A percentile compares a stretch with the other conserved stretches of the same genome.
phyloP scores from a whole-genome alignment of 2,329 filamentous ascomycete species.

The Chalara sp. region DNA sequence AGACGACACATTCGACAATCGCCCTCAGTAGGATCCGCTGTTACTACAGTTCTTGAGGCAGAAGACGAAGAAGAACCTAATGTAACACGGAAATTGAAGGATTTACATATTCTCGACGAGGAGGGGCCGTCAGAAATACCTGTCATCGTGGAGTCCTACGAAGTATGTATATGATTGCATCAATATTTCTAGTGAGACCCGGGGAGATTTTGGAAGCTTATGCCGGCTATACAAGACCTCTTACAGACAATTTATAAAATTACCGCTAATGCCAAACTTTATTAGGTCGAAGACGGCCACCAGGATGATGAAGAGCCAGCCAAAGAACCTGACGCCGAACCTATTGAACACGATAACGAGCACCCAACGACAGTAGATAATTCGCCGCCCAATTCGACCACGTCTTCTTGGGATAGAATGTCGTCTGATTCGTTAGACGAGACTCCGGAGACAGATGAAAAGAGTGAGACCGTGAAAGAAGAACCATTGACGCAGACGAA shows the following conservation, averaged over 20 bases:
- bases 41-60: constrained; percentile 76
- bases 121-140: constrained; percentile 23
- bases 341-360: constrained; percentile 1
- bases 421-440: constrained; percentile 13
- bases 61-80: constrained; percentile 64
- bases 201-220: too few relatives aligned
- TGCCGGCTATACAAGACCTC: too few relatives aligned
- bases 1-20: constrained; percentile 76
- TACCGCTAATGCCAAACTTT: too few relatives aligned
- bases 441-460: constrained; percentile 18
- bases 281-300: background rate
- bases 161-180: constrained; percentile 3
- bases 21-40: constrained; percentile 69
- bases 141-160: constrained; percentile 24
- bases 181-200: too few relatives aligned
- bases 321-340: constrained; percentile 4
- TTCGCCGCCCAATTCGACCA: constrained; percentile 8
- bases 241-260: too few relatives aligned
- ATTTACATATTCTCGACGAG: constrained; percentile 38
- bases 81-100: constrained; percentile 38
- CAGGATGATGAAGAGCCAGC: constrained; percentile 7
- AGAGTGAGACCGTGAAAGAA: background rate
- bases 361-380: constrained; percentile 2
- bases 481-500: too few relatives aligned
- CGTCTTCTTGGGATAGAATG: constrained; percentile 12